Evolutionary conservation across 129 eudicot species (phyloP).

Genomic region (Flaveria ramosissima): DNA sequence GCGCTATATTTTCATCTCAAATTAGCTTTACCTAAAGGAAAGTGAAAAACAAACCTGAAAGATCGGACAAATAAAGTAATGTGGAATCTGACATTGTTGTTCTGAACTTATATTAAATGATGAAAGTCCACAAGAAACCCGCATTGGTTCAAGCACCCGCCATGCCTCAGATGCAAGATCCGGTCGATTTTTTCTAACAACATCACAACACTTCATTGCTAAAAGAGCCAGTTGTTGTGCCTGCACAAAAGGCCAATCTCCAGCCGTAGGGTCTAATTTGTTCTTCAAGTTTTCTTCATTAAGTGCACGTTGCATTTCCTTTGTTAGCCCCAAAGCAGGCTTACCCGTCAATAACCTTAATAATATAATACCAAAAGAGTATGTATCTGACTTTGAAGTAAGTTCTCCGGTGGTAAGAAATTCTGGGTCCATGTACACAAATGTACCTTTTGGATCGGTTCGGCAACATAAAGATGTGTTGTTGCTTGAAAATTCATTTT

Average conservation of each 20-base stretch:
- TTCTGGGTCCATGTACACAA: constrained; percentile 78
- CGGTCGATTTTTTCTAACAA: constrained; percentile 51
- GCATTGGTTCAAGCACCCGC: constrained; percentile 88
- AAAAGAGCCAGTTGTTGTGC: constrained; percentile 83
- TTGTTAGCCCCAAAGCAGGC: constrained; percentile 60
- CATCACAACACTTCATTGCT: constrained; percentile 72
- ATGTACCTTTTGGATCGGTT: constrained; percentile 72
- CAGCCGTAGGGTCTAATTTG: constrained; percentile 75
- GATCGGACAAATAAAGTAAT: constrained; percentile 75
- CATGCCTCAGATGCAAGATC: constrained; percentile 76
- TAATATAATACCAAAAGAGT: constrained; percentile 76
- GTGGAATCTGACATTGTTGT: constrained; percentile 53
- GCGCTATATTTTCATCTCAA: too few relatives aligned
- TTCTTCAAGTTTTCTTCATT: constrained; percentile 56
- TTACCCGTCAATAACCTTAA: constrained; percentile 73
- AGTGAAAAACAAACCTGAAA: constrained; percentile 63
- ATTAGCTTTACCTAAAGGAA: not conserved
- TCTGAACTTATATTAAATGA: constrained; percentile 43
- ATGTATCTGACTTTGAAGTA: constrained; percentile 75
- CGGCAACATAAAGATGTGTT: constrained; percentile 44
- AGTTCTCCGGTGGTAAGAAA: constrained; percentile 73
- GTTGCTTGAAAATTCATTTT: constrained; percentile 45
- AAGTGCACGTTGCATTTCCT: constrained; percentile 69
- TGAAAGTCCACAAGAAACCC: constrained; percentile 61
- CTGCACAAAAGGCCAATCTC: constrained; percentile 94